Conservation (phyloP, 768 basidiomycete genomes). For the Mycena olivaceomarginata region DNA sequence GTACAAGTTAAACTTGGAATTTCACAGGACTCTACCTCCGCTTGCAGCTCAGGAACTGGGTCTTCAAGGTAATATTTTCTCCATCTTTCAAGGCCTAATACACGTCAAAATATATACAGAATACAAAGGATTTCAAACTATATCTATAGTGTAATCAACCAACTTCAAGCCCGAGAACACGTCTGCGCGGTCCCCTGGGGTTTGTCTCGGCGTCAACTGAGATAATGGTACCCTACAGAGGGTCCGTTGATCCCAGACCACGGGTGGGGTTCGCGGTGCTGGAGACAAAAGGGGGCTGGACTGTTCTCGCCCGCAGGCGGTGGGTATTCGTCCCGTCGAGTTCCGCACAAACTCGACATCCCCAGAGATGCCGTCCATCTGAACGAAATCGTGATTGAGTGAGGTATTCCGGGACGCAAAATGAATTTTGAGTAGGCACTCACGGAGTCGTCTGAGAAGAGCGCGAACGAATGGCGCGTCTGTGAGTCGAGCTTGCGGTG, state of each 20-base stretch:
- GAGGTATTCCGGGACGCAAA: neutral
- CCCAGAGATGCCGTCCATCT: neutral
- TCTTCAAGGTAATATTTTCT: too few relatives aligned
- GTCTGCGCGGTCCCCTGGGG: neutral
- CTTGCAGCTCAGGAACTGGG: too few relatives aligned
- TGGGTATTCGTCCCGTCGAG: neutral
- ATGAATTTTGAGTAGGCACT: neutral
- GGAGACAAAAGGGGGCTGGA: neutral
- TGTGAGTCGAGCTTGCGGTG: conserved; percentile 7
- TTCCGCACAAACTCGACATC: conserved; percentile 12
- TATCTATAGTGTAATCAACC: too few relatives aligned
- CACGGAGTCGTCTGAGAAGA: conserved; percentile 25
- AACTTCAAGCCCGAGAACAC: too few relatives aligned
- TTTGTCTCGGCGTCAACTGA: neutral
- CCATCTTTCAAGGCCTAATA: too few relatives aligned
- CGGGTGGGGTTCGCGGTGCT: neutral
- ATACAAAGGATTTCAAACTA: too few relatives aligned
- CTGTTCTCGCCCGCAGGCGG: neutral
- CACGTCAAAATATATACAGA: too few relatives aligned
- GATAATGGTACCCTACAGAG: neutral
- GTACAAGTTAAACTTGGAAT: too few relatives aligned
- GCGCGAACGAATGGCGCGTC: conserved; percentile 4
- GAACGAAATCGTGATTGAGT: neutral
- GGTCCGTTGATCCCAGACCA: neutral
- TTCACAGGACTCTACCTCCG: too few relatives aligned